Evolutionary conservation across 805 yeast genomes (phyloP), one percentile per base, ranked within the genome.

Genomic region (Kuraishia capsulata): DNA sequence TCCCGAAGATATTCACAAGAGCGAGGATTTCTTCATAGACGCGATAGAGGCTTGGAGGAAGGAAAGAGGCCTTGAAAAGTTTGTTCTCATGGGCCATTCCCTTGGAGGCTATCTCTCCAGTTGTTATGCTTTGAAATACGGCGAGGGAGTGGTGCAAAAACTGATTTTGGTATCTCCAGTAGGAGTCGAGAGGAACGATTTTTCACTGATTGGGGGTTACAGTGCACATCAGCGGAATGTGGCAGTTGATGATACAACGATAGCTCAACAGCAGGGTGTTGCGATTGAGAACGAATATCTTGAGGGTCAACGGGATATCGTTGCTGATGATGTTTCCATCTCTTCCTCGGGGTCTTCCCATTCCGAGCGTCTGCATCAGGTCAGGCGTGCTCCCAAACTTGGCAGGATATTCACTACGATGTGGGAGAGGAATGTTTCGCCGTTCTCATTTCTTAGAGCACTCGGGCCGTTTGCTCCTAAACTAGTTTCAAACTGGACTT

Each of bases 61-160:
- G 14, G 59, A 50, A 14, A 59, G 70, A 21, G 64, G 67, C 0
- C 50, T 83, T 9, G 64, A 64, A 1, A 65, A 71, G 38, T 69
- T 83, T 35, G 75, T 72, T 42, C 50, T 84, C n/a, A 64, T 83
- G 14, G 90, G 87, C 1, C 95, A 84, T 53, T 84, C 94, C 0
- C 75, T 75, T 48, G 95, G 95, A 32, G 92, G 86, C 0, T 79
- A 81, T 49, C 61, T 87, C 54, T 71, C 83, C 1, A 75, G 71
- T 38, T 71, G 78, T n/a, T 83, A 81, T 49, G 67, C 83, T 10
- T 50, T 77, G 35, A 74, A 65, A 42, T 66, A 77, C 46, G 83
- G 86, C 0, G 55, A 71, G 0, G 35, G 31, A 4, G 35, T 44
- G 4, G 65, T 84, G 10, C 59, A 67, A n/a, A 72, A 75, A 41